phyloP scores from a whole-genome alignment of 1,284 basidiomycete species.

The Filobasidium uniguttulatum region DNA sequence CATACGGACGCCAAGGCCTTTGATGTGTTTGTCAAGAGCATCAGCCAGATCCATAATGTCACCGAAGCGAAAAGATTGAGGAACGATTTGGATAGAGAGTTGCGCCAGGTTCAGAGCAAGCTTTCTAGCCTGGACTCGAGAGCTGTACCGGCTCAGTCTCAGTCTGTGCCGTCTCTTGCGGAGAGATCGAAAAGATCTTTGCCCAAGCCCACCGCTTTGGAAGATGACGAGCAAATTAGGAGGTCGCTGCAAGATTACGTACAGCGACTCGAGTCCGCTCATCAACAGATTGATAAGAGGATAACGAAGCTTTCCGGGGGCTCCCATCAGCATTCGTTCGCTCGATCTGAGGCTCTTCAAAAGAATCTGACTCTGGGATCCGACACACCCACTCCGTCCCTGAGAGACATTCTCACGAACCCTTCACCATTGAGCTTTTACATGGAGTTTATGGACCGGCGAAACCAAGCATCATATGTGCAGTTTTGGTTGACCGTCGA shows the following conservation, averaged over 20 bases:
- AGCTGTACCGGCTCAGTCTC: background rate
- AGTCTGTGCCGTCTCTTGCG: background rate
- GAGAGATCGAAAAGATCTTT: conserved; percentile 55
- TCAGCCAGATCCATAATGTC: conserved; percentile 63
- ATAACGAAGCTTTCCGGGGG: conserved; percentile 60
- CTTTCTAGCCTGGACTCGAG: conserved; percentile 12
- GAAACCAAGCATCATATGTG: conserved; percentile 65
- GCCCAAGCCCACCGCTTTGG: conserved; percentile 67
- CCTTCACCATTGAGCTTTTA: conserved; percentile 84
- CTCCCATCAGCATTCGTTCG: background rate
- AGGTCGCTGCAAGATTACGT: conserved; percentile 53
- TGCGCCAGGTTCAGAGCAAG: conserved; percentile 47
- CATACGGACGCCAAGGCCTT: conserved; percentile 51
- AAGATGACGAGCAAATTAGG: conserved; percentile 43
- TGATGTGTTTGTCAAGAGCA: conserved; percentile 74
- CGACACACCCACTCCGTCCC: conserved; percentile 22
- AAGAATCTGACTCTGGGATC: too few relatives aligned
- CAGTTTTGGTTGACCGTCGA: conserved; percentile 97
- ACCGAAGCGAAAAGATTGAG: conserved; percentile 78
- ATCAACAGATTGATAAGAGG: conserved; percentile 67
- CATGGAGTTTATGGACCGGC: conserved; percentile 95
- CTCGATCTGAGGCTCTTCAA: background rate
- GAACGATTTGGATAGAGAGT: conserved; percentile 77
- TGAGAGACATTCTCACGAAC: conserved; percentile 67
- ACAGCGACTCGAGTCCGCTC: conserved; percentile 74